These are phyloP conservation scores for Dendrocalamus latiflorus DNA, from an alignment of 202 grass and related monocot genomes.

Conservation along the genomic window DNA sequence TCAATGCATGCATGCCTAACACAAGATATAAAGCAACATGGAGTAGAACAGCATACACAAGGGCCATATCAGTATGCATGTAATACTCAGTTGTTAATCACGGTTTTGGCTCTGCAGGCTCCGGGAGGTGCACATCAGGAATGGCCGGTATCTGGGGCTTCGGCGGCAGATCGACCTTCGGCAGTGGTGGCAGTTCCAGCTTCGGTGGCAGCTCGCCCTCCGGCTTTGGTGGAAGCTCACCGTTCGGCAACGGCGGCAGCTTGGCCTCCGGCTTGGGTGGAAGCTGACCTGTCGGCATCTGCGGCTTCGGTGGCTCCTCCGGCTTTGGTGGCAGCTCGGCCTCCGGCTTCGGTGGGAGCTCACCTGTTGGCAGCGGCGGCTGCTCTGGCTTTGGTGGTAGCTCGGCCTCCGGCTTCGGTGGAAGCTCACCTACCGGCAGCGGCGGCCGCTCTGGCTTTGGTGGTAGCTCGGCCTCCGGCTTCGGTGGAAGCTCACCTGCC, in stretches of 20 bases:
- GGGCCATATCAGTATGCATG: too few species aligned
- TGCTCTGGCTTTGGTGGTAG: too few species aligned
- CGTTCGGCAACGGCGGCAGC: not conserved
- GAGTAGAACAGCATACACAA: not conserved
- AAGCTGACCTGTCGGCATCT: not conserved
- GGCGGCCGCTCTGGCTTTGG: not conserved
- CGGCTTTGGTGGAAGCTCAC: not conserved
- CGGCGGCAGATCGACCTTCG: too few species aligned
- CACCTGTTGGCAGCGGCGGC: not conserved
- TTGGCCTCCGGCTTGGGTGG: not conserved
- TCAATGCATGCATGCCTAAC: not conserved
- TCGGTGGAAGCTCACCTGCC: not conserved
- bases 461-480: not conserved
- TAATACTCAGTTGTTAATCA: not conserved
- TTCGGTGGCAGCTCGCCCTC: not conserved
- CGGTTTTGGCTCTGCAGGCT: not conserved
- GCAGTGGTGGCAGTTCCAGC: not conserved
- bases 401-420: not conserved
- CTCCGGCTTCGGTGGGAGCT: not conserved
- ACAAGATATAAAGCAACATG: not conserved
- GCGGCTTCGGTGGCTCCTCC: not conserved
- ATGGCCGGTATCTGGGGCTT: not conserved
- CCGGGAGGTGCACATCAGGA: not conserved
- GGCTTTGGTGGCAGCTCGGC: not conserved
- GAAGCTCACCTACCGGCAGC: too few species aligned